These are phyloP conservation scores for Triticum turgidum DNA, from an alignment of 176 grass and related monocot species.

Conservation along the genomic window DNA sequence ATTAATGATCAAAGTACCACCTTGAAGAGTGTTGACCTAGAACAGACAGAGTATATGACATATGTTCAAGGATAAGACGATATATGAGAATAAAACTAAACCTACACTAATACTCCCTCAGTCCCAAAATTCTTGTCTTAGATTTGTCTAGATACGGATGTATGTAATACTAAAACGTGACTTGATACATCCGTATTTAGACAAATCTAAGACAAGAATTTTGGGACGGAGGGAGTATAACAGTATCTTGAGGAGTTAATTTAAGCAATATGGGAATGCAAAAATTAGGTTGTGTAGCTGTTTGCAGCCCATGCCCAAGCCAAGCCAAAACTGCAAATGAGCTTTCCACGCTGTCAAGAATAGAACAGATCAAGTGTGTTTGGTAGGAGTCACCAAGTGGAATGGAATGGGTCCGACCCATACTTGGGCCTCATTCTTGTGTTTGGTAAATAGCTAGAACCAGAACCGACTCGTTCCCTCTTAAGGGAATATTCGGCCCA, in stretches of 20 bases:
- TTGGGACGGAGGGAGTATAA: background rate
- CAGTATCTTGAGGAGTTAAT: background rate
- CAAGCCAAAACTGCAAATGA: background rate
- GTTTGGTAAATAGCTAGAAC: too few species aligned
- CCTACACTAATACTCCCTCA: background rate
- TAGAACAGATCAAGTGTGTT: background rate
- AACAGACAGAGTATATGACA: background rate
- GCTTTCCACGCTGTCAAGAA: background rate
- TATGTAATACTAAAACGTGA: too few species aligned
- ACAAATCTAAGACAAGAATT: too few species aligned
- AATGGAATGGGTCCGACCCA: too few species aligned
- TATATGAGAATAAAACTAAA: constrained; percentile 11
- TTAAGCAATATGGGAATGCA: background rate
- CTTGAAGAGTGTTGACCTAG: background rate
- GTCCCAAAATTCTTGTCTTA: too few species aligned
- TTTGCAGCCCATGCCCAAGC: background rate
- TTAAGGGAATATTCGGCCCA: too few species aligned
- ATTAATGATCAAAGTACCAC: background rate
- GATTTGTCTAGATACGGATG: too few species aligned
- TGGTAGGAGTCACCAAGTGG: too few species aligned
- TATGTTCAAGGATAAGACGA: background rate
- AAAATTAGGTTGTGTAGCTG: background rate
- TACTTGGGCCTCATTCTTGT: too few species aligned
- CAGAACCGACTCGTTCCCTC: too few species aligned
- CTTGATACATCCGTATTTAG: too few species aligned